These are phyloP conservation scores for Xylaria digitata DNA, from an alignment of 2,329 filamentous ascomycete genomes.

Conservation along the genomic window DNA sequence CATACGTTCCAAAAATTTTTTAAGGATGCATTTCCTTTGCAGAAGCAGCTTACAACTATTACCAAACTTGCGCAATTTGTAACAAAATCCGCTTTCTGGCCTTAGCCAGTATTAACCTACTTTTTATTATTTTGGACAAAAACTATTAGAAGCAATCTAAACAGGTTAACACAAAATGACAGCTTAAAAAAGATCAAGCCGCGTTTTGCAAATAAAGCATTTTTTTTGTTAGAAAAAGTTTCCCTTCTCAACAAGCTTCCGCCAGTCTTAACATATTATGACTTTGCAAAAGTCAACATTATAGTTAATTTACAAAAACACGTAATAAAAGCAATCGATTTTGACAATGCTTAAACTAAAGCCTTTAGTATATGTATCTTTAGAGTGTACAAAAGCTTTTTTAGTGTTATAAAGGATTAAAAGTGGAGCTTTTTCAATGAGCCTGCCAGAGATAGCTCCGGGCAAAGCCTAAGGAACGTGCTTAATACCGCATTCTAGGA, in stretches of 20 bases:
- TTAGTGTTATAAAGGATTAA: constrained; percentile 15
- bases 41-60: constrained; percentile 11
- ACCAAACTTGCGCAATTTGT: constrained; percentile 5
- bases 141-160: constrained; percentile 14
- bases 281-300: constrained; percentile 13
- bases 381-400: constrained; percentile 19
- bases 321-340: constrained; percentile 18
- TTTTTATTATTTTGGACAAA: constrained; percentile 9
- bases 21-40: constrained; percentile 12
- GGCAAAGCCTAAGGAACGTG: constrained; percentile 15
- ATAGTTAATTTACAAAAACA: constrained; percentile 13
- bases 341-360: constrained; percentile 18
- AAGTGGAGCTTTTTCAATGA: constrained; percentile 17
- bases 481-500: constrained; percentile 19
- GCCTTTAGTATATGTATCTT: constrained; percentile 18
- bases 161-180: constrained; percentile 13
- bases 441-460: constrained; percentile 7
- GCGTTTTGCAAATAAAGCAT: constrained; percentile 16
- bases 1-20: constrained; percentile 16
- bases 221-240: constrained; percentile 7
- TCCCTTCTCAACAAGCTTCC: constrained; percentile 17
- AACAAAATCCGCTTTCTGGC: constrained; percentile 6
- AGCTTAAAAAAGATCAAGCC: constrained; percentile 13
- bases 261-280: constrained; percentile 12
- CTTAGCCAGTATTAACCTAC: constrained; percentile 3